Conservation (phyloP, 2,329 filamentous ascomycete species). For the Nemania diffusa region DNA sequence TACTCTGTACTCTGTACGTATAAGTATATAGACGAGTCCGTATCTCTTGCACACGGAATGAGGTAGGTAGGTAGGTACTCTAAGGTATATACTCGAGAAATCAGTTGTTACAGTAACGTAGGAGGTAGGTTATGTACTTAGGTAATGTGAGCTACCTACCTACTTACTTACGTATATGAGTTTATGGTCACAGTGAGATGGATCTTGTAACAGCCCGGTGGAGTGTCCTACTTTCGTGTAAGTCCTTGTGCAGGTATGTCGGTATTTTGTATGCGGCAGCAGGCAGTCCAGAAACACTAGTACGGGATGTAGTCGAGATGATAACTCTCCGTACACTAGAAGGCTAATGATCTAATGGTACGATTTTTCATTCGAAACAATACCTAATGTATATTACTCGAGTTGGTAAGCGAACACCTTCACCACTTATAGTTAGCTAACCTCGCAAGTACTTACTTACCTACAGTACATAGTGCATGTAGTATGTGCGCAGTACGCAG, state of each 20-base stretch:
- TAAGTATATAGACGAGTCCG: not conserved
- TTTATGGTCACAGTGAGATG: constrained; percentile 14
- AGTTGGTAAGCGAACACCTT: constrained; percentile 19
- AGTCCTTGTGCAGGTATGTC: constrained; percentile 3
- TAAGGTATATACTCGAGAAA: not conserved
- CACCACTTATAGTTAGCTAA: not conserved
- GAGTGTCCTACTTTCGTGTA: constrained; percentile 12
- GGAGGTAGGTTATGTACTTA: not conserved
- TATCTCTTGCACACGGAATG: not conserved
- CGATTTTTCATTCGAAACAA: constrained; percentile 28
- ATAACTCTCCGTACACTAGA: not conserved
- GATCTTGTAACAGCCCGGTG: constrained; percentile 27
- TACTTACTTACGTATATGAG: not conserved
- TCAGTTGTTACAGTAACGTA: too few species aligned
- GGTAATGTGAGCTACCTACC: too few species aligned
- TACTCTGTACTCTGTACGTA: not conserved
- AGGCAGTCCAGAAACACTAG: constrained; percentile 16
- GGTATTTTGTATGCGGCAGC: not conserved
- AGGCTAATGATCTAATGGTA: constrained; percentile 3
- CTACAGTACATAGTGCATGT: not conserved
- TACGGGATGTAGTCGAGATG: not conserved
- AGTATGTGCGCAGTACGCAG: too few species aligned
- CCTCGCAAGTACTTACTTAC: not conserved
- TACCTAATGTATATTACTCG: not conserved
- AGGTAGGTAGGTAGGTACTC: not conserved